phyloP scores from a whole-genome alignment of 257 asterid species.

The Jaltomata sinuosa region DNA sequence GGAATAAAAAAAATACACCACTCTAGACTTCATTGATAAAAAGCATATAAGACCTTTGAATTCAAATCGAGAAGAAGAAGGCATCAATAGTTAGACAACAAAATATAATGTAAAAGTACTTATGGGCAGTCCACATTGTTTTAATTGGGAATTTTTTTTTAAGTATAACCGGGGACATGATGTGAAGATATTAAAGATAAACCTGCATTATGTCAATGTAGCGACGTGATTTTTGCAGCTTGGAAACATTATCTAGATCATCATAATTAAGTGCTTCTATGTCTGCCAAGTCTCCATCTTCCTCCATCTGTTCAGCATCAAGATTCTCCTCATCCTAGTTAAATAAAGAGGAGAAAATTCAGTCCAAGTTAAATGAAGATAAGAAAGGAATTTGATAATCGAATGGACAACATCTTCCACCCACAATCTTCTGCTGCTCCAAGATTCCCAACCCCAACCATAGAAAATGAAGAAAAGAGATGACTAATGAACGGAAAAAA shows the following conservation, averaged over 20 bases:
- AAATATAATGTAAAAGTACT: neutral
- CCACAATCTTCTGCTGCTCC: neutral
- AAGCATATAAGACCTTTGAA: neutral
- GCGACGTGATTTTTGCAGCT: conserved; percentile 73
- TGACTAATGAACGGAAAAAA: neutral
- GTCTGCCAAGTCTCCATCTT: conserved; percentile 92
- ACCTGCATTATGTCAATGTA: conserved; percentile 77
- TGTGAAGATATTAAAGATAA: neutral
- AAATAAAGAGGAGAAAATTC: conserved; percentile 2
- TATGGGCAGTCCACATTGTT: neutral
- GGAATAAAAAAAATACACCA: neutral
- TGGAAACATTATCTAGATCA: conserved; percentile 88
- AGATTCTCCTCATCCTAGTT: conserved; percentile 49
- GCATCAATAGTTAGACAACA: neutral
- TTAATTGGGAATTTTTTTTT: neutral
- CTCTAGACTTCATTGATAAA: neutral
- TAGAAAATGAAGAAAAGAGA: neutral
- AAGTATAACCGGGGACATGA: neutral
- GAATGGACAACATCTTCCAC: neutral
- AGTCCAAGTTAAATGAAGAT: neutral
- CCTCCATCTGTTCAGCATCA: conserved; percentile 70
- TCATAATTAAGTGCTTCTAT: conserved; percentile 89
- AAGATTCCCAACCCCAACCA: neutral
- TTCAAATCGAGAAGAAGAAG: neutral
- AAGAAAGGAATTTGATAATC: neutral